Base-by-base conservation (phyloP, 192 early-diverging fungal species). In the Backusella luteola region DNA sequence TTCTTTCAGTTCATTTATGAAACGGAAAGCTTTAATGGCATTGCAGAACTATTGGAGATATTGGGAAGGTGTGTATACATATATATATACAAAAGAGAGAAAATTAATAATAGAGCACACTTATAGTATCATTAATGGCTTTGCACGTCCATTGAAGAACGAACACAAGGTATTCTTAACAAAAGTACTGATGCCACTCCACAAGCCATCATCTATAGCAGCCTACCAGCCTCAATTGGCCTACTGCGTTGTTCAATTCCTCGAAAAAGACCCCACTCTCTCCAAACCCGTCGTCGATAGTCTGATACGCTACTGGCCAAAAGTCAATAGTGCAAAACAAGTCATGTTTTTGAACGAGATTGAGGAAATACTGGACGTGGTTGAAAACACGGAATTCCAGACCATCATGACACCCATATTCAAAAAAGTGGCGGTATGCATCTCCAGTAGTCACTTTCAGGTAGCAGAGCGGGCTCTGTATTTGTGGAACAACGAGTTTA, bases 1-100 rank as follows among this genome's bases (percentile, higher is more conserved):
- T 99, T 99, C 76, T 95, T 99, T 84, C 93, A 96, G 75, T 99
- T 99, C 75, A 92, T 97, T 63, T 99, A 99, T 84, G 97, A 99
- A 81, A 93, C 90, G 67, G 97, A 98, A 77, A 79, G 93, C 38
- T 98, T 99, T 85, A 99, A 98, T 81, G 98, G 98, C 41, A 96
- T 99, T 76, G 97, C 98, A 5, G 98, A 99, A 84, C 85, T 99
- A 69, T 82, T 99, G 21, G 98, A 99, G 84, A 99, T 99, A 77
- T 87, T 99, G 32, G 98, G 98, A 77, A 96, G 94, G 96, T 96
- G 86, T 21, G 71, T 34, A 34, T 9, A 39, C 67, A 68, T n/a
- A 74, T 6, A 70, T 1, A 19, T 49, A 26, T 29, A 39, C 2
- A 36, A 84, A 4, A 80, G 17, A 32, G 34, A 12, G 6, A 11